Evolutionary conservation across 2,329 filamentous ascomycete species (phyloP).

Genomic region (Zelopaecilomyces penicillatus): DNA sequence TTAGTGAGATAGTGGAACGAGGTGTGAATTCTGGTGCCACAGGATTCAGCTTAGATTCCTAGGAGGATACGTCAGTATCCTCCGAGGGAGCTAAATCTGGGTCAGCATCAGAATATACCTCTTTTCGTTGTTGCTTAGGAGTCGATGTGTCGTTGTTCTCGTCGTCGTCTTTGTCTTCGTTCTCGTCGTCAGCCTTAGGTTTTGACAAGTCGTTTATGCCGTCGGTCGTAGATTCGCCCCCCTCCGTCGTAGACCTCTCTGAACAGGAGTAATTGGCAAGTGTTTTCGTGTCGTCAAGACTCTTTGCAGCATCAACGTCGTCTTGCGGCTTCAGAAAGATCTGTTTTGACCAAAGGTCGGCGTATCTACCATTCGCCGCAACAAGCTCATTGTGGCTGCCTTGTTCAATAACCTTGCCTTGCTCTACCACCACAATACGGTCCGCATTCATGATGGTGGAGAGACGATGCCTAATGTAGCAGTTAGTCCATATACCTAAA

Average conservation of each 20-base stretch:
- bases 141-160: conserved; percentile 22
- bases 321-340: conserved; percentile 45
- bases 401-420: conserved; percentile 55
- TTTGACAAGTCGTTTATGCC: conserved; percentile 20
- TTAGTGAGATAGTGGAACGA: conserved; percentile 14
- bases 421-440: conserved; percentile 55
- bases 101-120: conserved; percentile 45
- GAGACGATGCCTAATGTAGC: conserved; percentile 47
- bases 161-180: conserved; percentile 14
- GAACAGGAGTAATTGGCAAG: conserved; percentile 10
- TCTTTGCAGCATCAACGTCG: conserved; percentile 14
- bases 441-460: conserved; percentile 66
- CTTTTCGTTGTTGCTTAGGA: conserved; percentile 32
- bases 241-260: conserved; percentile 4
- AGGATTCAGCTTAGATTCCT: conserved; percentile 48
- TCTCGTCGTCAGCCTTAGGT: conserved; percentile 9
- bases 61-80: conserved; percentile 15
- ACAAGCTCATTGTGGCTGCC: conserved; percentile 54
- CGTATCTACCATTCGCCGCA: conserved; percentile 50
- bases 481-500: background rate
- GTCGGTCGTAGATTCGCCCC: background rate
- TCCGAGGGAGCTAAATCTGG: conserved; percentile 15
- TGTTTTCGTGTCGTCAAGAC: conserved; percentile 6
- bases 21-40: conserved; percentile 48
- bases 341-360: conserved; percentile 57